A percentile compares a stretch with the other conserved stretches of the same genome.
These are phyloP conservation scores for Ogataea ramenticola DNA, from an alignment of 805 yeast species.

Conservation along the genomic window DNA sequence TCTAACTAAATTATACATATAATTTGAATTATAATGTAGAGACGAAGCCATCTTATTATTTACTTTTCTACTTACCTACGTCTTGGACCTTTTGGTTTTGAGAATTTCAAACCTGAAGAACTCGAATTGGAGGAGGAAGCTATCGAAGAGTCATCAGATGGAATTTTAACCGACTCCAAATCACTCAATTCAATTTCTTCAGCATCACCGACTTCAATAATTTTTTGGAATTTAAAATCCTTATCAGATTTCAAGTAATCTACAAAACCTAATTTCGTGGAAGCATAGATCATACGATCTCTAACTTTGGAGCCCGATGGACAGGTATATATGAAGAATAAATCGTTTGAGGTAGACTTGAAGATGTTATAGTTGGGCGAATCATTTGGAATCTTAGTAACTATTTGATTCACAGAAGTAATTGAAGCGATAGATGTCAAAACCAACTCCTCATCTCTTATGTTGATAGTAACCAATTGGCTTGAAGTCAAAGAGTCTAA, in stretches of 20 bases:
- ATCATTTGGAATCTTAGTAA: constrained; percentile 26
- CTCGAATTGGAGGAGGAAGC: constrained; percentile 6
- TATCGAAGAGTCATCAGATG: constrained; percentile 6
- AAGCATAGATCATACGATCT: constrained; percentile 89
- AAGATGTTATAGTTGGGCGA: constrained; percentile 57
- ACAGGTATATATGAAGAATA: constrained; percentile 72
- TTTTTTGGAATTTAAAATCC: constrained; percentile 33
- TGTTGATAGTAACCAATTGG: constrained; percentile 5
- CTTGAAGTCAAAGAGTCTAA: constrained; percentile 1
- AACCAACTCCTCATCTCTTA: constrained; percentile 6
- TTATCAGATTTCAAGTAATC: constrained; percentile 36
- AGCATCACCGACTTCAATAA: constrained; percentile 67
- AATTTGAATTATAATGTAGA: not conserved
- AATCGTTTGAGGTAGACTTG: constrained; percentile 28
- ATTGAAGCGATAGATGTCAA: constrained; percentile 21
- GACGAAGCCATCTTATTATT: not conserved
- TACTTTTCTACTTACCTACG: too few relatives aligned
- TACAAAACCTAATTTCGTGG: constrained; percentile 60
- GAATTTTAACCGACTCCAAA: constrained; percentile 17
- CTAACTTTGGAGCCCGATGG: constrained; percentile 87
- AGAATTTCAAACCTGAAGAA: constrained; percentile 30
- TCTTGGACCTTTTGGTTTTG: constrained; percentile 69
- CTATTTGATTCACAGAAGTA: constrained; percentile 20
- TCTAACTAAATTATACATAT: not conserved
- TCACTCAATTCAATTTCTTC: constrained; percentile 55